Evolutionary conservation across 2,329 filamentous ascomycete genomes (phyloP).

Genomic region (Diaporthe velutina): DNA sequence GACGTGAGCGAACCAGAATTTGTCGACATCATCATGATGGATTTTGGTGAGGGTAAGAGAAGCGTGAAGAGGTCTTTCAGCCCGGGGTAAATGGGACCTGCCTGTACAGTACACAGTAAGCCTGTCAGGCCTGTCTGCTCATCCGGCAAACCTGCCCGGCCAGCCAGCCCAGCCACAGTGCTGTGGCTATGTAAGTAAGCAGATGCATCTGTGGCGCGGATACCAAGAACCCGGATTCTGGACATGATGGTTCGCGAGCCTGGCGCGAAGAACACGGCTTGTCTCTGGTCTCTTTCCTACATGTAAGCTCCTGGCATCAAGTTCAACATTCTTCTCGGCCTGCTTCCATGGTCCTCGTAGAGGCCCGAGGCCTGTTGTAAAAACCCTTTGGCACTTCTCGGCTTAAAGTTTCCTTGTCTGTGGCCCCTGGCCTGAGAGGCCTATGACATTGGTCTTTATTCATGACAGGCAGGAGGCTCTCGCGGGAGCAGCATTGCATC

Average conservation of each 20-base stretch:
- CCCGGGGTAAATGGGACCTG: too few species aligned
- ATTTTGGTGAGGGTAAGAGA: not conserved
- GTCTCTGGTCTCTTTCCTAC: too few species aligned
- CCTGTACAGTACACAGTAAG: too few species aligned
- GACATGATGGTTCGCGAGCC: too few species aligned
- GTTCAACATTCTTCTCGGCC: too few species aligned
- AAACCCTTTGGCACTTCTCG: not conserved
- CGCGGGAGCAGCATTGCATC: not conserved
- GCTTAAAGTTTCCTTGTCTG: not conserved
- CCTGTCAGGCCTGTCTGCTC: not conserved
- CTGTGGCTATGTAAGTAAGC: not conserved
- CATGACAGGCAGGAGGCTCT: not conserved
- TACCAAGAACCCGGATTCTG: not conserved
- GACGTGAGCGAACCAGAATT: not conserved
- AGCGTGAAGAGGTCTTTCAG: not conserved
- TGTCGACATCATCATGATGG: conserved; percentile 8
- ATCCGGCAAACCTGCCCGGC: not conserved
- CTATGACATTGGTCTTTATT: not conserved
- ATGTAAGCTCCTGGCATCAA: too few species aligned
- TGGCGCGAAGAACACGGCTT: too few species aligned
- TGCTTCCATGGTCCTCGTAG: not conserved
- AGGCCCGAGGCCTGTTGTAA: not conserved
- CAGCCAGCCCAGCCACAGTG: not conserved
- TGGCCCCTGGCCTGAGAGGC: not conserved
- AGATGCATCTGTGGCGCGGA: not conserved